Evolutionary conservation across 2,329 filamentous ascomycete genomes (phyloP), one percentile per base, ranked within the genome.

Genomic region (Tolypocladium amazonense): DNA sequence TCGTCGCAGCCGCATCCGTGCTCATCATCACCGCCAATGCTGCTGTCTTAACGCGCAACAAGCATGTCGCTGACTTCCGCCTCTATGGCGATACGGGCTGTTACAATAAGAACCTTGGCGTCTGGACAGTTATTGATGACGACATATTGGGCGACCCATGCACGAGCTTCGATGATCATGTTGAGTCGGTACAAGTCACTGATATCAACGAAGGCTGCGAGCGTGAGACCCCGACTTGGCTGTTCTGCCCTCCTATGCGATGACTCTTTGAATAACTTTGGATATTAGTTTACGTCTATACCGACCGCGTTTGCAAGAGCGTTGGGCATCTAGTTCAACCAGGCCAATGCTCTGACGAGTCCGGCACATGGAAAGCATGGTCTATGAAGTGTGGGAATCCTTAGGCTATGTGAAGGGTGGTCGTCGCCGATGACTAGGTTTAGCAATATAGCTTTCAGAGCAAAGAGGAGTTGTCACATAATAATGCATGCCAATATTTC

Each of bases 21-120:
- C 59, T 68, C 14, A 59, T 60, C 39, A 56, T 59, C 23, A 56
- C 59, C 43, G 50, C 61, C 57, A 58, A 56, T 7, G 65, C 62
- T 43, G 62, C 64, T 14, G 56, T 62, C 50, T 52, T 65, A 59
- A 50, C 62, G 11, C 60, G 65, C 38, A 65, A 64, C 56, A 61
- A 61, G n/a, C 63, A 69, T 52, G 63, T 69, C n/a, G 62, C 61
- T 47, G 65, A 69, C 54, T 68, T 69, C 53, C 67, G 67, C 20
- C 52, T 67, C 41, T 69, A 59, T 37, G 60, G 65, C 18, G 62
- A 53, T 1, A 41, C 57, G 14, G 64, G 60, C 47, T 69, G 67
- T 62, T 58, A 25, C 23, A n/a, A 55, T 1, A 30, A 60, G 30
- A 68, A 69, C 58, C 33, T 64, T 23, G 67, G 67, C 30, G 57